phyloP scores from a whole-genome alignment of 148 eudicot species.

The Amaranthus palmeri region DNA sequence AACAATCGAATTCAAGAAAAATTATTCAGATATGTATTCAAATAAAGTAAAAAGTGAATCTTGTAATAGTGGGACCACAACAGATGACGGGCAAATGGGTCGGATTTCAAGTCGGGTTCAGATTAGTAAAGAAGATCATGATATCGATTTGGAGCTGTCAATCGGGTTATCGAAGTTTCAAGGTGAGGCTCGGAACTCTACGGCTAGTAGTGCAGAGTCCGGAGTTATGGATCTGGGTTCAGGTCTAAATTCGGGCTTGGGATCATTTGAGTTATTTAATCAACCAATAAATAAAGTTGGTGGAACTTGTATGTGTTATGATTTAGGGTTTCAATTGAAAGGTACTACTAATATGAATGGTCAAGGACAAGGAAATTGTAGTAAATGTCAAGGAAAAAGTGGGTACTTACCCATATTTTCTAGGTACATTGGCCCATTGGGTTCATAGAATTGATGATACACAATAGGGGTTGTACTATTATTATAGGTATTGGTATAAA shows the following conservation, averaged over 20 bases:
- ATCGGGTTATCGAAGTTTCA: constrained; percentile 50
- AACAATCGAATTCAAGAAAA: constrained; percentile 23
- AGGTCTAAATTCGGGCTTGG: constrained; percentile 8
- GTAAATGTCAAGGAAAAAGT: constrained; percentile 34
- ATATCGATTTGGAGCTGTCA: constrained; percentile 52
- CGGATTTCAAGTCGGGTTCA: neutral
- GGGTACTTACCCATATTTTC: constrained; percentile 15
- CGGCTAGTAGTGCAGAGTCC: constrained; percentile 26
- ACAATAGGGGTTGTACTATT: neutral
- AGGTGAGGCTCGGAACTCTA: constrained; percentile 13
- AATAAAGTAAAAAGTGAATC: constrained; percentile 28
- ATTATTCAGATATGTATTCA: neutral
- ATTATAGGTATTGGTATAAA: constrained; percentile 19
- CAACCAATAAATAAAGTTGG: neutral
- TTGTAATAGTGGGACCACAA: constrained; percentile 56
- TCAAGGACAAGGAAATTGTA: constrained; percentile 33
- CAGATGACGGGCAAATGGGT: constrained; percentile 31
- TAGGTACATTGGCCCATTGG: constrained; percentile 27
- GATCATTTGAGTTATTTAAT: constrained; percentile 6
- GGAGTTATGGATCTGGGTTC: constrained; percentile 15
- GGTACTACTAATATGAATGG: neutral
- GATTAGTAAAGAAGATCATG: neutral
- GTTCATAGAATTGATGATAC: constrained; percentile 8
- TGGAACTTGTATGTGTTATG: constrained; percentile 38
- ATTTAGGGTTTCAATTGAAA: constrained; percentile 34